Conservation (phyloP, 345 rosid species). For the Clarkia xantiana region DNA sequence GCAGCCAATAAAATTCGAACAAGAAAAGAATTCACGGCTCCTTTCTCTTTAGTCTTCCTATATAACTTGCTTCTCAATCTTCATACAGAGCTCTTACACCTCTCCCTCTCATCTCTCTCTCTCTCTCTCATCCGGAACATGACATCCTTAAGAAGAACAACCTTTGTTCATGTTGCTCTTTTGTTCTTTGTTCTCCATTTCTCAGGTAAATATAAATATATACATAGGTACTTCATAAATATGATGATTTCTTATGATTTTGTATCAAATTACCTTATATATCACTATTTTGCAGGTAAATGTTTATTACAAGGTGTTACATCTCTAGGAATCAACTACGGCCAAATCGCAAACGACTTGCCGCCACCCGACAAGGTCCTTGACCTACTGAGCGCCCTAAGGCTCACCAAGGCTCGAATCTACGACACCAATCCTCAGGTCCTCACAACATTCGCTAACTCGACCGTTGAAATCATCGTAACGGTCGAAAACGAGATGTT, state of each 20-base stretch:
- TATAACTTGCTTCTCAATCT: slow-evolving; percentile 2
- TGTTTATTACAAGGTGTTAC: slow-evolving; percentile 14
- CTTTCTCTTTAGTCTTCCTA: slow-evolving; percentile 4
- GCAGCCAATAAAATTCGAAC: slow-evolving; percentile 8
- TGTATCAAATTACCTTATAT: background rate
- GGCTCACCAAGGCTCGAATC: slow-evolving; percentile 56
- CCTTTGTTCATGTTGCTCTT: slow-evolving; percentile 1
- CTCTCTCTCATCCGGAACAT: background rate
- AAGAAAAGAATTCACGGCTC: slow-evolving; percentile 12
- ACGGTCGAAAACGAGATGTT: slow-evolving; percentile 71
- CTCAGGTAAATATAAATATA: background rate
- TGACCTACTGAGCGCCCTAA: slow-evolving; percentile 46
- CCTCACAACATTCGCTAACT: slow-evolving; percentile 58
- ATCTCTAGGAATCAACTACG: slow-evolving; percentile 79
- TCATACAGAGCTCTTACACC: slow-evolving; percentile 2
- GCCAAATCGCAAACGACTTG: slow-evolving; percentile 73
- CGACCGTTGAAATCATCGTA: slow-evolving; percentile 58
- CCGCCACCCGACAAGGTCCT: slow-evolving; percentile 59
- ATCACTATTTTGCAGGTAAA: background rate
- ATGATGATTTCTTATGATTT: background rate
- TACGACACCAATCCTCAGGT: slow-evolving; percentile 81
- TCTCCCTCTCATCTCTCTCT: background rate
- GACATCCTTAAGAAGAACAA: background rate
- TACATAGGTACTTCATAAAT: background rate
- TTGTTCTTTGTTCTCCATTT: background rate